phyloP scores from a whole-genome alignment of 2,329 filamentous ascomycete species.

The Annulohypoxylon truncatum region DNA sequence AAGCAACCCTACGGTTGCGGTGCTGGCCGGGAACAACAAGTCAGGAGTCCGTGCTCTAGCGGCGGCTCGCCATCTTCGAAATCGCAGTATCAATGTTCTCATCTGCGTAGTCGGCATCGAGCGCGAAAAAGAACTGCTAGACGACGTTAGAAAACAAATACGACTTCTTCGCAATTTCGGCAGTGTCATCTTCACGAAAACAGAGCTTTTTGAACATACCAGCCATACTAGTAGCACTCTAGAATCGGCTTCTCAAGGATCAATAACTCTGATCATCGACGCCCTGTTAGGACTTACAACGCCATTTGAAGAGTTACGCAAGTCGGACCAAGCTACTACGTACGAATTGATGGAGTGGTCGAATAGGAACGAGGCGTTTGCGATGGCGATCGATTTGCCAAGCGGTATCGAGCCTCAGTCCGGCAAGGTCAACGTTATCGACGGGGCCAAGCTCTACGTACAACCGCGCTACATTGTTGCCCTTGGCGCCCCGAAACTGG shows the following conservation, averaged over 20 bases:
- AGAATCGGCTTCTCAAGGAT: conserved; percentile 44
- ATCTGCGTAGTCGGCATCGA: conserved; percentile 88
- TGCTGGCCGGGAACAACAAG: conserved; percentile 96
- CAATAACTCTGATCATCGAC: conserved; percentile 68
- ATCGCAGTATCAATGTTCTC: conserved; percentile 82
- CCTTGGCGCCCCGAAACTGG: conserved; percentile 87
- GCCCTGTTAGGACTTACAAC: conserved; percentile 87
- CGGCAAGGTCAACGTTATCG: conserved; percentile 73
- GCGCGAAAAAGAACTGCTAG: conserved; percentile 81
- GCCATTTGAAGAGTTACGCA: conserved; percentile 87
- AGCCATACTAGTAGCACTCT: conserved; percentile 57
- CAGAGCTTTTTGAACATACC: conserved; percentile 70
- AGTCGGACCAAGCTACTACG: conserved; percentile 82
- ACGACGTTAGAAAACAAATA: conserved; percentile 83
- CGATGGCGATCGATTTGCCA: conserved; percentile 90
- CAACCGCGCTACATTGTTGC: conserved; percentile 85
- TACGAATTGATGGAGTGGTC: conserved; percentile 95
- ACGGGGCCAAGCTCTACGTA: conserved; percentile 83
- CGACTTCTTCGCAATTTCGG: conserved; percentile 87
- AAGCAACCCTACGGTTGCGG: conserved; percentile 64
- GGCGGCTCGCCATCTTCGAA: conserved; percentile 86
- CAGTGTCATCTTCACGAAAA: conserved; percentile 74
- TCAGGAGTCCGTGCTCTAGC: conserved; percentile 86
- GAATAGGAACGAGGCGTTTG: conserved; percentile 84
- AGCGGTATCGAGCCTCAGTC: conserved; percentile 86